Evolutionary conservation across 2,329 filamentous ascomycete genomes (phyloP).

Genomic region (Paecilomyces dactylethromorphus): DNA sequence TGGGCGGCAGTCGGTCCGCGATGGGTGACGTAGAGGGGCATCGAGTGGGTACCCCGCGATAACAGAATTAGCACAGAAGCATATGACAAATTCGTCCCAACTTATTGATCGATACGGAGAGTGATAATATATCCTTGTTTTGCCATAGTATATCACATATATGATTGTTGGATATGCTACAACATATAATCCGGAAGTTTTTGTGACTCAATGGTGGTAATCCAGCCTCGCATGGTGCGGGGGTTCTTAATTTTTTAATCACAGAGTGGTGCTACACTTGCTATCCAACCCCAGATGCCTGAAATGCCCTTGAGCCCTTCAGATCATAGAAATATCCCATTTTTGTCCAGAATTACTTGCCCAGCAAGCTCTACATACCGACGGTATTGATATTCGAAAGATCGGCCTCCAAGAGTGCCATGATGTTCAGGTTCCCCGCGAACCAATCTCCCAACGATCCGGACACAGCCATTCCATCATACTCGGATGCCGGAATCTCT

Average conservation of each 20-base stretch:
- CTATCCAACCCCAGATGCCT: not conserved
- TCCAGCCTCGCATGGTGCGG: not conserved
- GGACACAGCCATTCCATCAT: conserved; percentile 2
- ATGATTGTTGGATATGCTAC: not conserved
- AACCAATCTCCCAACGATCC: conserved; percentile 10
- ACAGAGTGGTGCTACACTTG: not conserved
- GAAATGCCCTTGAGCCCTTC: not conserved
- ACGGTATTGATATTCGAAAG: conserved; percentile 5
- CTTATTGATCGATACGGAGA: not conserved
- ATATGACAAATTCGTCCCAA: not conserved
- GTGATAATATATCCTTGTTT: not conserved
- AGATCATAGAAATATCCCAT: not conserved
- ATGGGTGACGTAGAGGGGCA: not conserved
- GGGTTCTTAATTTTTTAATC: not conserved
- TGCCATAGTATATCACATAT: not conserved
- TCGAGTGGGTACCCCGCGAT: not conserved
- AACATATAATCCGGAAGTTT: not conserved
- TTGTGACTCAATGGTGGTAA: not conserved
- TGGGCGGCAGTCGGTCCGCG: not conserved
- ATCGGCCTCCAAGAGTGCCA: conserved; percentile 10
- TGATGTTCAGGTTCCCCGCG: conserved; percentile 10
- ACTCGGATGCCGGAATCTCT: not conserved
- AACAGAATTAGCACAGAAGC: not conserved
- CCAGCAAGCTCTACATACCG: not conserved
- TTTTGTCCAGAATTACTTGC: not conserved